These are phyloP conservation scores for Amoebophrya sp. DNA, from an alignment of 169 alveolate species.

Conservation along the genomic window DNA sequence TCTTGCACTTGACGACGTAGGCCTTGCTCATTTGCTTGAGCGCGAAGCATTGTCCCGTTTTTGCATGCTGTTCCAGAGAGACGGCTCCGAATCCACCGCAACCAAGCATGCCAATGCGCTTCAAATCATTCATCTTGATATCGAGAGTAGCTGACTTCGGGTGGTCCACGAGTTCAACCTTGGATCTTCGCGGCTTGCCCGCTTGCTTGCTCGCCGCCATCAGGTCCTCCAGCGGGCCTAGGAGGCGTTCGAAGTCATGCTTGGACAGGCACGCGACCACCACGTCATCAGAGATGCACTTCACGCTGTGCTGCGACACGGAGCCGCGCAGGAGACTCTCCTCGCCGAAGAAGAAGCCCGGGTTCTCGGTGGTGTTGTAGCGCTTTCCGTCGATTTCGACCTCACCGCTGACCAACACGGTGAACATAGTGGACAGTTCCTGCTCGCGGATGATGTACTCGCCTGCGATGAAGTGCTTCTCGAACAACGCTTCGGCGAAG, in stretches of 20 bases:
- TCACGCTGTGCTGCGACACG: not conserved
- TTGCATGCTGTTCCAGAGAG: not conserved
- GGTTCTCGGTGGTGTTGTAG: not conserved
- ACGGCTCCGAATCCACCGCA: slow-evolving; percentile 14
- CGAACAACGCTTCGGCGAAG: not conserved
- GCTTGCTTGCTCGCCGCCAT: not conserved
- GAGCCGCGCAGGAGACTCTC: not conserved
- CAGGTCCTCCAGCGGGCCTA: slow-evolving; percentile 23
- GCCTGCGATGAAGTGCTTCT: not conserved
- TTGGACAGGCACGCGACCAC: not conserved
- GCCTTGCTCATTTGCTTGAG: not conserved
- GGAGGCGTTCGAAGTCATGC: slow-evolving; percentile 4
- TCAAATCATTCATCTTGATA: not conserved
- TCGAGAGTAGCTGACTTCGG: not conserved
- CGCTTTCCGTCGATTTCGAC: not conserved
- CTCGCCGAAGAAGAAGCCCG: not conserved
- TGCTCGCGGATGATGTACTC: not conserved
- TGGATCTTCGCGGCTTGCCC: not conserved
- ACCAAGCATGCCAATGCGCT: slow-evolving; percentile 13
- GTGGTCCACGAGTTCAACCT: not conserved
- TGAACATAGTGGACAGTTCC: not conserved
- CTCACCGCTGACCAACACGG: not conserved
- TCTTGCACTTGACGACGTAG: not conserved
- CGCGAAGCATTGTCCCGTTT: not conserved
- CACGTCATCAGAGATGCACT: not conserved